Evolutionary conservation across 768 basidiomycete species (phyloP), one percentile per base, ranked within the genome.

Genomic region (Suillus paluster): DNA sequence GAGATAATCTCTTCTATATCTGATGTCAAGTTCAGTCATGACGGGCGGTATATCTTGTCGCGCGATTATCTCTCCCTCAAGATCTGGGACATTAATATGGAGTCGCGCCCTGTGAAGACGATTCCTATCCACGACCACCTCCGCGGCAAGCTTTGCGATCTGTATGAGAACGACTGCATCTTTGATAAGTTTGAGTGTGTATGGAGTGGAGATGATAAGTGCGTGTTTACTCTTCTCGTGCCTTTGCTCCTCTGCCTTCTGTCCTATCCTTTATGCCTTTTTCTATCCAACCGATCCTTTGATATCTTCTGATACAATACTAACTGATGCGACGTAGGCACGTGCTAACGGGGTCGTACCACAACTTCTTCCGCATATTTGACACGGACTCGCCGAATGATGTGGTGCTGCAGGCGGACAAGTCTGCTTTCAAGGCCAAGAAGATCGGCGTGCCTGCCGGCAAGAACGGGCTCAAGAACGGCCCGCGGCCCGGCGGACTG

Each of bases 51-150:
- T 79, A 97, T 99, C 71, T 84, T 99, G 48, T 92, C 95, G 59
- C 88, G 97, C 64, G 97, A 99, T 80, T 99, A 99, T 77, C 81
- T 99, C 38, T 97, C 96, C 59, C 81, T 99, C 69, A 98, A 98
- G 84, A 97, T 99, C 73, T 99, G 97, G 97, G 97, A 99, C 77
- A 86, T 99, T 78, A 97, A 97, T 77, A 99, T 99, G 96, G 97
- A 99, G 78, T 89, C 88, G 66, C 87, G 91, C 69, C 97, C 97
- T 15, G 80, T 99, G 63, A 97, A 97, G 81, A 99, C 95, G 14
- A 99, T 99, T 75, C 92, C 95, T 57, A 99, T 99, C 70, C 97
- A 99, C 72, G 97, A 99, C 69, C 97, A 99, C 77, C 83, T 99
- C 49, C 89, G 97, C 57, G 93, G 94, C 59, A 99, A 99, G 76